phyloP scores from a whole-genome alignment of 2,329 filamentous ascomycete species.

The Sporothrix mexicana region DNA sequence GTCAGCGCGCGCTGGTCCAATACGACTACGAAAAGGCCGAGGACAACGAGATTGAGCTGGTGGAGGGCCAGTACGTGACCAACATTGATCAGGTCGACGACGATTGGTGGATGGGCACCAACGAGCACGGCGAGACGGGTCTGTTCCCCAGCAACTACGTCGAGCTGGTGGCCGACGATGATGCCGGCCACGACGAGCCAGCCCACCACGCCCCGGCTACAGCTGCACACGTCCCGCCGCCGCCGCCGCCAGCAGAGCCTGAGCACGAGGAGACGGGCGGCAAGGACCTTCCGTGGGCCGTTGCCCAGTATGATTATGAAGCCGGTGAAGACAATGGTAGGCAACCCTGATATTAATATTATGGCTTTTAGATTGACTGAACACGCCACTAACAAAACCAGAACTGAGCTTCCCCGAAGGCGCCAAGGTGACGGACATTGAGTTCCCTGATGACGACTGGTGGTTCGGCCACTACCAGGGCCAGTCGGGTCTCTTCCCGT shows the following conservation, averaged over 20 bases:
- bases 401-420: constrained; percentile 85
- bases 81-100: constrained; percentile 98
- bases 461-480: constrained; percentile 90
- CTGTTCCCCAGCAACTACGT: constrained; percentile 98
- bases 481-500: constrained; percentile 80
- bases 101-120: constrained; percentile 98
- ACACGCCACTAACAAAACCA: constrained; percentile 45
- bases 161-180: constrained; percentile 74
- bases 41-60: constrained; percentile 92
- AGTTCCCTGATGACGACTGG: constrained; percentile 99
- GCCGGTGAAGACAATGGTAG: constrained; percentile 90
- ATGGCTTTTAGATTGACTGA: no score
- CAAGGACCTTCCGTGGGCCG: constrained; percentile 68
- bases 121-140: constrained; percentile 80
- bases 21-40: constrained; percentile 99
- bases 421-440: constrained; percentile 78
- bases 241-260: constrained; percentile 49
- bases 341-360: constrained; percentile 36
- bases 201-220: constrained; percentile 40
- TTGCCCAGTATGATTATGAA: constrained; percentile 93
- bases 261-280: constrained; percentile 45
- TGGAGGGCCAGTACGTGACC: constrained; percentile 84
- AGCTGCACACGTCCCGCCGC: constrained; percentile 39
- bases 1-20: constrained; percentile 75
- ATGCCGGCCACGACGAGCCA: constrained; percentile 32